Percentiles rank a stretch among this genome's conserved stretches.
Evolutionary conservation across 352 stramenopile species (phyloP).

Genomic region (Pythium pyrilobum): DNA sequence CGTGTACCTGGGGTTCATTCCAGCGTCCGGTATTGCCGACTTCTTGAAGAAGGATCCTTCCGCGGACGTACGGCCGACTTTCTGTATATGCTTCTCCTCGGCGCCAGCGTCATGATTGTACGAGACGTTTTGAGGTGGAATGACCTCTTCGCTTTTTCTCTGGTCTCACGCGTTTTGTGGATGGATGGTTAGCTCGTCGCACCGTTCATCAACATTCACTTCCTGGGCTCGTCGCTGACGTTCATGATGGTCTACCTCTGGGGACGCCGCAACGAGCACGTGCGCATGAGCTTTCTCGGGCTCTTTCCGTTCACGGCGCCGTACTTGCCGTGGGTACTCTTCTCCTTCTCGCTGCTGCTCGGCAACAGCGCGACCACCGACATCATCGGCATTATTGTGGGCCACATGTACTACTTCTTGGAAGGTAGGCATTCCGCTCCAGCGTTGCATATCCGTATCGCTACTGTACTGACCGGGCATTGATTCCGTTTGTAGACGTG

Average conservation of each 20-base stretch:
- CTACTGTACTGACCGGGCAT: not conserved
- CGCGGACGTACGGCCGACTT: constrained; percentile 95
- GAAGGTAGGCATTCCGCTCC: constrained; percentile 56
- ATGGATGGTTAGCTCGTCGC: constrained; percentile 75
- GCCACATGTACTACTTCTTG: constrained; percentile 99
- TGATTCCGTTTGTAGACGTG: constrained; percentile 73
- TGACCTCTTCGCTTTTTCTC: not conserved
- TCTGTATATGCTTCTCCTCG: constrained; percentile 97
- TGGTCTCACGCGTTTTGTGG: not conserved
- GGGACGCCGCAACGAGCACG: constrained; percentile 93
- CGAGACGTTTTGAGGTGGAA: constrained; percentile 12
- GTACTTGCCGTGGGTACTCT: constrained; percentile 98
- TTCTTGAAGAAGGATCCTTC: constrained; percentile 99
- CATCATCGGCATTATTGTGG: constrained; percentile 98
- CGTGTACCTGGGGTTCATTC: not conserved
- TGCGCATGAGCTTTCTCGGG: constrained; percentile 97
- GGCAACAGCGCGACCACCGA: constrained; percentile 95
- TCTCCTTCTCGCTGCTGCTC: constrained; percentile 94
- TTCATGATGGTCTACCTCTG: constrained; percentile 99
- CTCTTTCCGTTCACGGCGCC: constrained; percentile 98
- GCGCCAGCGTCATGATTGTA: constrained; percentile 92
- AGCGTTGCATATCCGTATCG: not conserved
- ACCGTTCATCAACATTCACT: constrained; percentile 96
- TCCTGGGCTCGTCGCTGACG: constrained; percentile 97
- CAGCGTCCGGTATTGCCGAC: constrained; percentile 92